These are phyloP conservation scores for Eucalyptus guilfoylei DNA, from an alignment of 345 rosid genomes.

Conservation along the genomic window DNA sequence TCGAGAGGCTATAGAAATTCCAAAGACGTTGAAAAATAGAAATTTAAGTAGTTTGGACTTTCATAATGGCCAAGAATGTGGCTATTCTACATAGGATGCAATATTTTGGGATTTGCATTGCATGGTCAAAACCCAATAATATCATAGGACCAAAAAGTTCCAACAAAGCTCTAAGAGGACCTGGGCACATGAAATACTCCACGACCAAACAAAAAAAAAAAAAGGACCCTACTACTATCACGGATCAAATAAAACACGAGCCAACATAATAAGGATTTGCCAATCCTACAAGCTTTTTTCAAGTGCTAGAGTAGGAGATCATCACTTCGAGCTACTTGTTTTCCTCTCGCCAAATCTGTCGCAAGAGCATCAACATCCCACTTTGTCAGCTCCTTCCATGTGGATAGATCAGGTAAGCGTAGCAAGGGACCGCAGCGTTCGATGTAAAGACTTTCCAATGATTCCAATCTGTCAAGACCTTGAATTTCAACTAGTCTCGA, in stretches of 20 bases:
- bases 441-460: background rate
- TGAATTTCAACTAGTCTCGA: background rate
- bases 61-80: fast-evolving
- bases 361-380: background rate
- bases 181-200: no score
- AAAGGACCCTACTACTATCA: background rate
- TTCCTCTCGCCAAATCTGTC: background rate
- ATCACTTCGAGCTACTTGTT: background rate
- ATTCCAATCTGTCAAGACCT: background rate
- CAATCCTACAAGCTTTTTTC: background rate
- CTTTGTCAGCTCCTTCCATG: fast-evolving
- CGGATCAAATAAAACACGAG: background rate
- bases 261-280: background rate
- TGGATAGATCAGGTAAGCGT: background rate
- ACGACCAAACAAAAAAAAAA: no score
- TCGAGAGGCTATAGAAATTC: background rate
- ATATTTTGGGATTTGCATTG: background rate
- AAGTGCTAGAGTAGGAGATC: background rate
- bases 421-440: background rate
- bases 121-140: background rate
- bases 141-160: background rate
- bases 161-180: background rate
- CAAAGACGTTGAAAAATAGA: background rate
- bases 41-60: background rate
- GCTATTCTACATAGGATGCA: background rate